Evolutionary conservation across 495 filamentous ascomycete genomes (phyloP), one percentile per base, ranked within the genome.

Genomic region (Neurospora sp.): DNA sequence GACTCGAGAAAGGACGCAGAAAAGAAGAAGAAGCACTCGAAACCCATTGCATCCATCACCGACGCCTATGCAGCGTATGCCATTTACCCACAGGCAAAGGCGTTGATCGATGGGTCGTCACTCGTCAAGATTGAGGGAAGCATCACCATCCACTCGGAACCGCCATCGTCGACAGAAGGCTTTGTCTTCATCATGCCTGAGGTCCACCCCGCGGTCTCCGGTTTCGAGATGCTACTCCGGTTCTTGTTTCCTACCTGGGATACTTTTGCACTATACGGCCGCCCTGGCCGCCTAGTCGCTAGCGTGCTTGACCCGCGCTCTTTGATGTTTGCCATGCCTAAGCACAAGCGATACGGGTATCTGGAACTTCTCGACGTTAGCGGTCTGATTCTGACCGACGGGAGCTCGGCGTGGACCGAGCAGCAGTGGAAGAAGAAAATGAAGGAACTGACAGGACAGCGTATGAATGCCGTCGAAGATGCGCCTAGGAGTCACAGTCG

Each of bases 101-200:
- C 92, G 0, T 83, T 99, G 24, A 97, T 99, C 69, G 94, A 99
- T 74, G 90, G 94, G 74, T 98, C 96, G 3, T 97, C 94, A 0
- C 84, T 99, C 75, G 86, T 99, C 70, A 99, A 99, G 80, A 86
- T 99, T 31, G 96, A 99, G 82, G 96, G 96, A 4, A 89, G 88
- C 69, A 93, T 98, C 71, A 96, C 90, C 2, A 92, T 97, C 38
- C 93, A 97, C 81, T 89, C 90, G 1, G 86, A 88, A 11, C 89
- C 90, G 5, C 87, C 92, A 39, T 88, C 91, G 6, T 88, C 89
- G 9, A 90, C 89, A 9, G 96, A 98, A 78, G 96, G 96, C 3
- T 96, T 97, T 77, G 93, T 99, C 4, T 99, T 98, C 78, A 90
- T 98, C 75, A 97, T 98, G 96, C 96, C 96, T 3, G 96, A 99